Evolutionary conservation across 2,329 filamentous ascomycete species (phyloP).

Genomic region (Ascochyta koolunga): DNA sequence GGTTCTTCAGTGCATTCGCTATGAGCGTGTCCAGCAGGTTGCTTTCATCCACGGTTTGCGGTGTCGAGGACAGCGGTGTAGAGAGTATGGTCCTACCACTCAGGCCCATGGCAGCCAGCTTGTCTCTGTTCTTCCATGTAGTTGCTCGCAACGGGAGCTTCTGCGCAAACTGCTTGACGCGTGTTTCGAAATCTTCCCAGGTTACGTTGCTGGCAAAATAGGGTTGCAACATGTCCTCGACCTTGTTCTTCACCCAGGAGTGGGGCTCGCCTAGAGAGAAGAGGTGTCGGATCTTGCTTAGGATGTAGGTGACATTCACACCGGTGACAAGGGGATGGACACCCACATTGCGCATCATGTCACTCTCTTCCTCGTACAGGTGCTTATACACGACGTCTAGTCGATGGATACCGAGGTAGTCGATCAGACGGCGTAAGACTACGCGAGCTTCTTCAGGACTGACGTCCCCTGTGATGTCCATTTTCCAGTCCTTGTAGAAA

Average conservation of each 20-base stretch:
- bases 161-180: slow-evolving; percentile 26
- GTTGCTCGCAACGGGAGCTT: slow-evolving; percentile 26
- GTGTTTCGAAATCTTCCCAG: slow-evolving; percentile 25
- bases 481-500: slow-evolving; percentile 14
- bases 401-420: slow-evolving; percentile 8
- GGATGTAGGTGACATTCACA: slow-evolving; percentile 28
- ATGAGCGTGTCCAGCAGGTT: slow-evolving; percentile 25
- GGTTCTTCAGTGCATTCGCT: slow-evolving; percentile 27
- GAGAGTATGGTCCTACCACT: slow-evolving; percentile 15
- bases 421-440: slow-evolving; percentile 26
- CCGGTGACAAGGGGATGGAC: slow-evolving; percentile 36
- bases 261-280: slow-evolving; percentile 2
- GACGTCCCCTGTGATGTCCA: slow-evolving; percentile 35
- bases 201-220: slow-evolving; percentile 20
- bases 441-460: slow-evolving; percentile 31
- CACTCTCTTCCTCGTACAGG: slow-evolving; percentile 2
- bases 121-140: slow-evolving; percentile 25
- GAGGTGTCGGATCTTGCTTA: slow-evolving; percentile 26
- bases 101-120: slow-evolving; percentile 34
- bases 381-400: not conserved
- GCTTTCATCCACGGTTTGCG: slow-evolving; percentile 15
- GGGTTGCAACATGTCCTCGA: slow-evolving; percentile 22
- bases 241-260: slow-evolving; percentile 1
- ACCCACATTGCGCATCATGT: slow-evolving; percentile 19
- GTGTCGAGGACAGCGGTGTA: not conserved